These are phyloP conservation scores for Metschnikowia sp. DNA, from an alignment of 805 yeast species.

Conservation along the genomic window DNA sequence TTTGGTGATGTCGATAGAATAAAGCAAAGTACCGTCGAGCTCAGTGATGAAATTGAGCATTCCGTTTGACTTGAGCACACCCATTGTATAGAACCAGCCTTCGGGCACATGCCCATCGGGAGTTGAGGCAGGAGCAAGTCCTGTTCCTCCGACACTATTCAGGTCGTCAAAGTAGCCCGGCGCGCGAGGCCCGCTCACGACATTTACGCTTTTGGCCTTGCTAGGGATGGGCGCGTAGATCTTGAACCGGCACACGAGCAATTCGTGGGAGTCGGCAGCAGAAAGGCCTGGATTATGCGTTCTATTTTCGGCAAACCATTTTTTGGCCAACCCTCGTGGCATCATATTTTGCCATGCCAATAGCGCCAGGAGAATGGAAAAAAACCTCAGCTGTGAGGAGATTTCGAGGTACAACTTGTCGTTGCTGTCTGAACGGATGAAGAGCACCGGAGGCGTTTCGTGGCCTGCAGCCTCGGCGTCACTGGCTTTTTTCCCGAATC, in stretches of 20 bases:
- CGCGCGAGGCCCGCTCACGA: slow-evolving; percentile 37
- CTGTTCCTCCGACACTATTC: background rate
- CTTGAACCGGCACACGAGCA: slow-evolving; percentile 62
- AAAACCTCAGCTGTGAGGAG: slow-evolving; percentile 36
- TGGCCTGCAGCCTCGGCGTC: slow-evolving; percentile 1
- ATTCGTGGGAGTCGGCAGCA: slow-evolving; percentile 27
- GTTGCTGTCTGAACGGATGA: slow-evolving; percentile 39
- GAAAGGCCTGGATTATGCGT: slow-evolving; percentile 23
- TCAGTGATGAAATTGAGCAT: slow-evolving; percentile 56
- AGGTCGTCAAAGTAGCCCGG: slow-evolving; percentile 24
- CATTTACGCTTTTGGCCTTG: slow-evolving; percentile 35
- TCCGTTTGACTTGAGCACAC: slow-evolving; percentile 64
- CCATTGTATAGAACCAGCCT: slow-evolving; percentile 74
- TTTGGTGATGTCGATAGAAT: slow-evolving; percentile 52
- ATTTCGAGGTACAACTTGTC: slow-evolving; percentile 37
- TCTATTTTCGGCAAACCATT: slow-evolving; percentile 46
- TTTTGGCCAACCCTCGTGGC: slow-evolving; percentile 52
- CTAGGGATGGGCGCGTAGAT: slow-evolving; percentile 59
- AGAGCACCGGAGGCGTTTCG: slow-evolving; percentile 38
- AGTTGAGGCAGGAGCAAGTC: background rate
- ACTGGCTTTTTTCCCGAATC: slow-evolving; percentile 7
- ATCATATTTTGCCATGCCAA: slow-evolving; percentile 56
- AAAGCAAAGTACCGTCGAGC: slow-evolving; percentile 59
- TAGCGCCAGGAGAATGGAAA: slow-evolving; percentile 42
- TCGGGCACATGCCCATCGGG: slow-evolving; percentile 30